phyloP scores from a whole-genome alignment of 805 yeast species.

The Wickerhamomyces canadensis region DNA sequence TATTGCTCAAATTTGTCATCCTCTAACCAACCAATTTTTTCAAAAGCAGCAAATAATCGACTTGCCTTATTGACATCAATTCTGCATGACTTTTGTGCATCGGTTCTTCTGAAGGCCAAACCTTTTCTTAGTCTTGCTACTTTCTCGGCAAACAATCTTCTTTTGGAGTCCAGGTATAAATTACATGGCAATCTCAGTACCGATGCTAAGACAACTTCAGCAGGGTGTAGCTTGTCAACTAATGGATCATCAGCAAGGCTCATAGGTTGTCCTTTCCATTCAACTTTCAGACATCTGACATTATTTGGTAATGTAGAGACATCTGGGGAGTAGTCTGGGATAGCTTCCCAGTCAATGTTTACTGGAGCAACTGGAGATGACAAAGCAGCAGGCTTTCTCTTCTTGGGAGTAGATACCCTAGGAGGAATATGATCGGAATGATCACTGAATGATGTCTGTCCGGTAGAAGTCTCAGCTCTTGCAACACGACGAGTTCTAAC shows the following conservation, averaged over 20 bases:
- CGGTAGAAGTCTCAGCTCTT: constrained; percentile 33
- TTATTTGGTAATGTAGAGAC: constrained; percentile 60
- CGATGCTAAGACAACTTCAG: constrained; percentile 81
- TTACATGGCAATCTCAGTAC: constrained; percentile 85
- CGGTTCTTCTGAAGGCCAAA: constrained; percentile 91
- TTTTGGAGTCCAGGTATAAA: constrained; percentile 74
- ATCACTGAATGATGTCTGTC: constrained; percentile 17
- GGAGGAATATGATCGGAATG: constrained; percentile 22
- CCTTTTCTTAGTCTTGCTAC: constrained; percentile 69
- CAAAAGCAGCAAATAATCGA: constrained; percentile 86
- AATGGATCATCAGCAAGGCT: constrained; percentile 77
- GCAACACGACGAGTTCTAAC: constrained; percentile 57
- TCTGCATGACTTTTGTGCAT: constrained; percentile 96
- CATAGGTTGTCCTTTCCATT: constrained; percentile 99
- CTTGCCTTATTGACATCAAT: constrained; percentile 97
- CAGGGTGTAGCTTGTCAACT: constrained; percentile 73
- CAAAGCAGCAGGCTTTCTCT: constrained; percentile 36
- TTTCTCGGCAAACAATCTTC: constrained; percentile 85
- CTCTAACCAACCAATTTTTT: constrained; percentile 92
- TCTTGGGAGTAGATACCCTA: constrained; percentile 31
- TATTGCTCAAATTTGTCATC: constrained; percentile 60
- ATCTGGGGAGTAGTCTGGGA: constrained; percentile 84
- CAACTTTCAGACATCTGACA: constrained; percentile 72
- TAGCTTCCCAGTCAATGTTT: constrained; percentile 57
- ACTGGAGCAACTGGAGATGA: constrained; percentile 39